These are phyloP conservation scores for Tieghemiomyces parasiticus DNA, from an alignment of 192 early-diverging fungal genomes.

Conservation along the genomic window DNA sequence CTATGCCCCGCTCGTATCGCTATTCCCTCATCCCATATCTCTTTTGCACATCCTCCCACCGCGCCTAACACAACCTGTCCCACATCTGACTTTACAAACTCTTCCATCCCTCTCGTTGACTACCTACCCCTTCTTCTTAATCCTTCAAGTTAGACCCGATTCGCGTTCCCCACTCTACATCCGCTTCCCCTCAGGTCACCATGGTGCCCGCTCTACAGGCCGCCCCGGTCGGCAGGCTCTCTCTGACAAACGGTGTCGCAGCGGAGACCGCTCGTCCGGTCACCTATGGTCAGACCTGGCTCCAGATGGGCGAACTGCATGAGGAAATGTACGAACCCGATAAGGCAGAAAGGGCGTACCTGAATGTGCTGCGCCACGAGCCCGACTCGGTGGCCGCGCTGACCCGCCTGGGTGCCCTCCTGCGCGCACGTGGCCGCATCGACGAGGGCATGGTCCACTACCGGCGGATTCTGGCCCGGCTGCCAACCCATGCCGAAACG, in stretches of 20 bases:
- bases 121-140: not conserved
- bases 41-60: too few relatives aligned
- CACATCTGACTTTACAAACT: too few relatives aligned
- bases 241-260: too few relatives aligned
- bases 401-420: conserved; percentile 67
- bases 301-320: not conserved
- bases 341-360: conserved; percentile 72
- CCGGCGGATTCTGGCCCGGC: conserved; percentile 67
- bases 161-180: not conserved
- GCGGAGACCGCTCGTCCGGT: too few relatives aligned
- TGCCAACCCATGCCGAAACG: conserved; percentile 77
- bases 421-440: conserved; percentile 70
- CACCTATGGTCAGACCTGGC: not conserved
- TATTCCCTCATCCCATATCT: too few relatives aligned
- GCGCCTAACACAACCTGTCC: too few relatives aligned
- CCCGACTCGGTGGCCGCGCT: conserved; percentile 76
- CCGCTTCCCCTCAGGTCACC: not conserved
- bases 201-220: not conserved
- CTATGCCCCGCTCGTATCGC: too few relatives aligned
- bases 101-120: not conserved
- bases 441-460: conserved; percentile 84
- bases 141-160: not conserved
- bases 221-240: not conserved
- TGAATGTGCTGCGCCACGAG: conserved; percentile 82
- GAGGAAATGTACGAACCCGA: conserved; percentile 41